Evolutionary conservation across 2,329 filamentous ascomycete genomes (phyloP).

Genomic region (Nigrospora osmanthi): DNA sequence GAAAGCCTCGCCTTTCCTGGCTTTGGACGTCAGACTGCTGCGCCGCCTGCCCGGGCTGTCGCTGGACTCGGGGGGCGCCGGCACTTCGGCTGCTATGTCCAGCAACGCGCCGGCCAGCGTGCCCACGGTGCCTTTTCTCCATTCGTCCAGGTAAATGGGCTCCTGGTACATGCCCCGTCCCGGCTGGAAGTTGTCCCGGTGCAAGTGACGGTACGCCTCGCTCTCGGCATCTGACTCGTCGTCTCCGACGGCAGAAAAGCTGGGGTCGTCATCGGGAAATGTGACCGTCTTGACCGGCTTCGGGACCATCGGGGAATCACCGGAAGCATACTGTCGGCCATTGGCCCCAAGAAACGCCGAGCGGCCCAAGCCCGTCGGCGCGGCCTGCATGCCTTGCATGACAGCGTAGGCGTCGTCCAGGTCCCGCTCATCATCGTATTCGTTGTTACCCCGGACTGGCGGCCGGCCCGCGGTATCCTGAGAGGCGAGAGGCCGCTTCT

Average conservation of each 20-base stretch:
- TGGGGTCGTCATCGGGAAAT: constrained; percentile 18
- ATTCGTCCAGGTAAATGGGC: constrained; percentile 60
- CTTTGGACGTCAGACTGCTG: constrained; percentile 36
- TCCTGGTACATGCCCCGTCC: constrained; percentile 51
- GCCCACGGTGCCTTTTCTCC: constrained; percentile 60
- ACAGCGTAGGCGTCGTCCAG: too few species aligned
- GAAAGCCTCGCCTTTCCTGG: constrained; percentile 54
- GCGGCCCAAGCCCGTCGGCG: constrained; percentile 11
- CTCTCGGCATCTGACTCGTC: constrained; percentile 13
- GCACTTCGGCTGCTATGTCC: constrained; percentile 40
- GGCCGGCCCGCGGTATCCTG: too few species aligned
- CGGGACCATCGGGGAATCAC: background rate
- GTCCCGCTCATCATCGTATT: too few species aligned
- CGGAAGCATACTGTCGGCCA: constrained; percentile 6
- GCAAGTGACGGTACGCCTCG: constrained; percentile 14
- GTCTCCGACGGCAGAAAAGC: constrained; percentile 9
- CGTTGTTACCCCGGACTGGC: too few species aligned
- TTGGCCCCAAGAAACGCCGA: constrained; percentile 12
- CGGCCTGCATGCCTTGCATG: too few species aligned
- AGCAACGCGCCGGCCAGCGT: constrained; percentile 51
- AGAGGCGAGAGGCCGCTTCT: too few species aligned
- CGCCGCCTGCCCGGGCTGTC: constrained; percentile 35
- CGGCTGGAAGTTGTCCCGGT: constrained; percentile 28
- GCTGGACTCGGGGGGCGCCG: constrained; percentile 11
- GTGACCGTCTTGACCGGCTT: constrained; percentile 18